These are phyloP conservation scores for Cyclotella baltica DNA, from an alignment of 108 stramenopile genomes.

Conservation along the genomic window DNA sequence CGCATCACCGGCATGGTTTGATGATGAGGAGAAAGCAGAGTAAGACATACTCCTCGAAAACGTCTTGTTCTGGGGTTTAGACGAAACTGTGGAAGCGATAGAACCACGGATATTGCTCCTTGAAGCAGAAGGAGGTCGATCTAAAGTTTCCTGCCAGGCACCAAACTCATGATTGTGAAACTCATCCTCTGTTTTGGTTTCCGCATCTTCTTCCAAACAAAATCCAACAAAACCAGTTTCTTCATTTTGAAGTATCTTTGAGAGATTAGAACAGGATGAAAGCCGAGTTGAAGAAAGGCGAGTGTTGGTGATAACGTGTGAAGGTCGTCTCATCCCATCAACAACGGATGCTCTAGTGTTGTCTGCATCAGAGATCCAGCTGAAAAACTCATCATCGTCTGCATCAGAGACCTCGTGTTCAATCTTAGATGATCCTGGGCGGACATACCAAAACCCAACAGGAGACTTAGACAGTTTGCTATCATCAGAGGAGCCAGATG, in stretches of 20 bases:
- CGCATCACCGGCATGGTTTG: constrained; percentile 1
- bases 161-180: background rate
- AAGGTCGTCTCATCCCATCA: constrained; percentile 10
- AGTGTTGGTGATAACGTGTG: constrained; percentile 1
- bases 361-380: constrained; percentile 23
- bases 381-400: constrained; percentile 42
- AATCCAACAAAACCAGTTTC: constrained; percentile 13
- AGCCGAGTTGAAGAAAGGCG: background rate
- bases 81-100: background rate
- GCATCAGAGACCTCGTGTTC: constrained; percentile 5
- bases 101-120: constrained; percentile 8
- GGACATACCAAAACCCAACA: constrained; percentile 59
- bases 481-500: constrained; percentile 28
- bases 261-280: constrained; percentile 19
- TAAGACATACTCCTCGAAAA: constrained; percentile 61
- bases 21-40: constrained; percentile 61
- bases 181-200: background rate
- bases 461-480: constrained; percentile 47
- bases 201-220: background rate
- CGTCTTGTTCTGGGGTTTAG: constrained; percentile 17
- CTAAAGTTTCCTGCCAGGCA: background rate
- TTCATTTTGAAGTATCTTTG: constrained; percentile 15
- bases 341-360: constrained; percentile 17
- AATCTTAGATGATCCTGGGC: constrained; percentile 52
- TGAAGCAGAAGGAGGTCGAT: constrained; percentile 11